Conservation (phyloP, 1,284 basidiomycete genomes). For the Cryptococcus jaspeensis region DNA sequence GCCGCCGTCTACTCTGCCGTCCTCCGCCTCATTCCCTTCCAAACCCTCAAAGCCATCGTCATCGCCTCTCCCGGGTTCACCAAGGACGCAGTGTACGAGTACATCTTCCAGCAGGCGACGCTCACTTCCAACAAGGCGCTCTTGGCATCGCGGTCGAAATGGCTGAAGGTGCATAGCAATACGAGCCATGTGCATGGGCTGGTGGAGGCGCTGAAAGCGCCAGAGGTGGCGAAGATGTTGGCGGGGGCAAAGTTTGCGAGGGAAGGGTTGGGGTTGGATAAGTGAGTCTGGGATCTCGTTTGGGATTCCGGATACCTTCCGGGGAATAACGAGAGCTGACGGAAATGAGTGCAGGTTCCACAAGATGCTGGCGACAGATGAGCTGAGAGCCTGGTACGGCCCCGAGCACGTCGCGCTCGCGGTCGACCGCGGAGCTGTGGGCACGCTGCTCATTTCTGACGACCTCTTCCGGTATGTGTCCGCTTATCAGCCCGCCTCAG, state of each 20-base stretch:
- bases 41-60: constrained; percentile 80
- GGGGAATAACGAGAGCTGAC: not conserved
- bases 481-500: not conserved
- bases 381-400: constrained; percentile 98
- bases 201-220: constrained; percentile 90
- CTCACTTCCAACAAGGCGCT: constrained; percentile 80
- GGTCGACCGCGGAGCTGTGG: constrained; percentile 88
- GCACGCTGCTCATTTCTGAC: constrained; percentile 92
- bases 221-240: constrained; percentile 68
- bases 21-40: constrained; percentile 82
- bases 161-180: constrained; percentile 85
- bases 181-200: constrained; percentile 95
- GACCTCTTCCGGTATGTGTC: constrained; percentile 78
- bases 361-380: constrained; percentile 92
- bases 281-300: constrained; percentile 54
- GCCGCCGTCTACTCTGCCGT: constrained; percentile 83
- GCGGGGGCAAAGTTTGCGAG: constrained; percentile 98
- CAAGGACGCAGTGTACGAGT: constrained; percentile 79
- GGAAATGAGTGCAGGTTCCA: constrained; percentile 66
- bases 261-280: constrained; percentile 87
- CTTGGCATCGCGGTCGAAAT: constrained; percentile 74
- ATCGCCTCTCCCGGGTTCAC: constrained; percentile 97
- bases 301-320: too few relatives aligned
- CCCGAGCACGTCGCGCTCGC: constrained; percentile 90
- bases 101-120: constrained; percentile 76